phyloP scores from a whole-genome alignment of 352 stramenopile genomes.

The Globisporangium orthogonon region DNA sequence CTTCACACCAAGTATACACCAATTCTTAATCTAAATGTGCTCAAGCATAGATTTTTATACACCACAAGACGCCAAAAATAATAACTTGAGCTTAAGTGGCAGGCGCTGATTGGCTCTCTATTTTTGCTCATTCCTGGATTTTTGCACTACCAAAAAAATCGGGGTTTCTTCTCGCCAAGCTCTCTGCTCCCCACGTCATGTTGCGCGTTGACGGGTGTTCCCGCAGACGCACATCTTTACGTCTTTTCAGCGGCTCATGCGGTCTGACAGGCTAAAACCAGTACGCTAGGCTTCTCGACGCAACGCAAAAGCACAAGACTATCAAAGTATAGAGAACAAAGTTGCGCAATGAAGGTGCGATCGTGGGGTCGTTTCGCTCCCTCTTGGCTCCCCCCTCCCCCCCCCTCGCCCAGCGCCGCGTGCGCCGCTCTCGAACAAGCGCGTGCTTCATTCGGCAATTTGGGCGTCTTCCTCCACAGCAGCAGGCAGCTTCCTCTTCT shows the following conservation, averaged over 20 bases:
- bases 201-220: neutral
- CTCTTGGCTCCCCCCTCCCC: neutral
- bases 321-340: neutral
- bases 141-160: neutral
- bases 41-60: too few species aligned
- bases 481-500: neutral
- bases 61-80: neutral
- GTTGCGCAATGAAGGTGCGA: neutral
- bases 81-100: slow-evolving; percentile 22
- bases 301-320: too few species aligned
- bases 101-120: slow-evolving; percentile 32
- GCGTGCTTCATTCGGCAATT: slow-evolving; percentile 38
- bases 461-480: slow-evolving; percentile 7
- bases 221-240: neutral
- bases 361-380: slow-evolving; percentile 16
- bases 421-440: neutral
- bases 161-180: too few species aligned
- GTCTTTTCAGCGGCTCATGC: neutral
- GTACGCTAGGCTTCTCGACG: neutral
- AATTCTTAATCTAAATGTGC: slow-evolving; percentile 21
- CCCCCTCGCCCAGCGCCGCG: neutral
- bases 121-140: neutral
- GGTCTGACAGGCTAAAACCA: neutral
- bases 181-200: neutral
- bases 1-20: too few species aligned